Evolutionary conservation across 108 stramenopile genomes (phyloP).

Genomic region (Nitzschia sp.): DNA sequence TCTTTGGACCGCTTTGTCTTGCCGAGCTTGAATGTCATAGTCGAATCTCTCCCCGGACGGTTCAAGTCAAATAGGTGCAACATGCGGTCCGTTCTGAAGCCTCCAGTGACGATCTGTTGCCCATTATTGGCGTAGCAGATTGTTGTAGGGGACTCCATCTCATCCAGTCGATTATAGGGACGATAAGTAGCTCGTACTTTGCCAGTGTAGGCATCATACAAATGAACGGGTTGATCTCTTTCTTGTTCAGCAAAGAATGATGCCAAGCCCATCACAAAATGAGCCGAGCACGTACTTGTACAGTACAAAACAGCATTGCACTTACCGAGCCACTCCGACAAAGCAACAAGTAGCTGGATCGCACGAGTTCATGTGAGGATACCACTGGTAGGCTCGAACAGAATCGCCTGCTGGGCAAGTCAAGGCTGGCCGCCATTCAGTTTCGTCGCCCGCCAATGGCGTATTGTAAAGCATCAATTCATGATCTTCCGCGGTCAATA

Average conservation of each 20-base stretch:
- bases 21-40: constrained; percentile 51
- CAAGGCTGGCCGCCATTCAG: constrained; percentile 61
- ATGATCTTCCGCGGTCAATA: constrained; percentile 56
- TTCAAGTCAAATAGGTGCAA: constrained; percentile 75
- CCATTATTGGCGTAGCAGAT: constrained; percentile 66
- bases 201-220: constrained; percentile 83
- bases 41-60: constrained; percentile 67
- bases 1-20: constrained; percentile 78
- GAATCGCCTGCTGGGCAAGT: constrained; percentile 62
- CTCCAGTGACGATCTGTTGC: constrained; percentile 61
- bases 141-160: constrained; percentile 74
- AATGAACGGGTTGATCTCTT: constrained; percentile 76
- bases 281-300: too few species aligned
- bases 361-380: constrained; percentile 73
- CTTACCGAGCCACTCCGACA: constrained; percentile 39
- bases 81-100: constrained; percentile 70
- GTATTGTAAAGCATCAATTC: constrained; percentile 76
- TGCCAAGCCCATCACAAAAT: too few species aligned
- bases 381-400: constrained; percentile 76
- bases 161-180: constrained; percentile 79
- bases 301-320: neutral
- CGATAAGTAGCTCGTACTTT: constrained; percentile 75
- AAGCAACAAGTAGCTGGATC: constrained; percentile 64
- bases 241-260: constrained; percentile 23
- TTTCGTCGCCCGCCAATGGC: constrained; percentile 12